A percentile compares a stretch with the other conserved stretches of the same genome.
Evolutionary conservation across 176 grass and related monocot genomes (phyloP).

Genomic region (Typha latifolia): DNA sequence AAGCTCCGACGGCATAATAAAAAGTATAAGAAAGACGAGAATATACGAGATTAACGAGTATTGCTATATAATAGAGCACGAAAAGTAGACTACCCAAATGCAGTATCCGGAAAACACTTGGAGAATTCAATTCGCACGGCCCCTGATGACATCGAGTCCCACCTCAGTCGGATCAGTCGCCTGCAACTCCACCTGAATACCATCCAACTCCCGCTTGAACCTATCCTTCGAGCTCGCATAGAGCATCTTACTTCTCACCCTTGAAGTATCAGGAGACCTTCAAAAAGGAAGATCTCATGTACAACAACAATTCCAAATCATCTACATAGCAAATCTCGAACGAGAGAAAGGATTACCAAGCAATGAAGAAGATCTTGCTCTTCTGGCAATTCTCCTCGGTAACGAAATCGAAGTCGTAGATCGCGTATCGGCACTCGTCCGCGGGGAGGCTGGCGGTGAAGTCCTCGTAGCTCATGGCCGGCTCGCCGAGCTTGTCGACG

Average conservation of each 20-base stretch:
- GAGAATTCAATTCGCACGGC: slow-evolving; percentile 28
- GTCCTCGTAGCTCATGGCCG: slow-evolving; percentile 42
- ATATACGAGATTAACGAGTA: neutral
- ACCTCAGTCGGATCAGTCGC: slow-evolving; percentile 70
- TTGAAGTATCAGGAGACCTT: slow-evolving; percentile 57
- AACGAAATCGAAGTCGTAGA: slow-evolving; percentile 74
- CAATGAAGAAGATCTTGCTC: slow-evolving; percentile 86
- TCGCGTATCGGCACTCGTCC: slow-evolving; percentile 59
- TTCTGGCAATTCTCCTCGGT: slow-evolving; percentile 73
- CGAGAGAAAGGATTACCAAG: slow-evolving; percentile 36
- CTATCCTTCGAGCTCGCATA: slow-evolving; percentile 63
- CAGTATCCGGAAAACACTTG: neutral
- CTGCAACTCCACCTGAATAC: slow-evolving; percentile 71
- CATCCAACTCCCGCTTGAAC: slow-evolving; percentile 45
- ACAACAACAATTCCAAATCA: neutral
- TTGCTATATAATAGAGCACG: neutral
- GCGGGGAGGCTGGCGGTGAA: slow-evolving; percentile 45
- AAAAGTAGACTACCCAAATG: slow-evolving; percentile 9
- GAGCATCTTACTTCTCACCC: slow-evolving; percentile 84
- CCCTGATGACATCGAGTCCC: slow-evolving; percentile 51
- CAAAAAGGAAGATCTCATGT: slow-evolving; percentile 6
- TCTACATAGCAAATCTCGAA: neutral
- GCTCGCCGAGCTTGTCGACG: slow-evolving; percentile 53
- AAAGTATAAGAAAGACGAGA: neutral
- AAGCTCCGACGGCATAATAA: neutral